Evolutionary conservation across 495 filamentous ascomycete genomes (phyloP), one percentile per base, ranked within the genome.

Genomic region (Barbatosphaeria neglecta): DNA sequence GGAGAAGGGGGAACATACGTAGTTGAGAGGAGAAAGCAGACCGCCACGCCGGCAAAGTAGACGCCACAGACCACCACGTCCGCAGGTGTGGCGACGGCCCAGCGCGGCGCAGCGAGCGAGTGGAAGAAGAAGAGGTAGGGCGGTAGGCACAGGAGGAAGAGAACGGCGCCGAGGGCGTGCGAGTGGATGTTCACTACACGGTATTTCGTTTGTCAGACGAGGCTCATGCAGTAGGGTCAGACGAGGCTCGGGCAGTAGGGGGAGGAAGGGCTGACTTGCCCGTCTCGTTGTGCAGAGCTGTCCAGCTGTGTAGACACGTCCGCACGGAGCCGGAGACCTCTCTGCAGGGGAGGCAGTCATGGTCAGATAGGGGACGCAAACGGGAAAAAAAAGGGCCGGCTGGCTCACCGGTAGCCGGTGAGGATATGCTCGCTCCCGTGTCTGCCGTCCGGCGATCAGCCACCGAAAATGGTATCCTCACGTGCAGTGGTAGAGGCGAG

Each of bases 21-120:
- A 9, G 68, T 63, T 6, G 75, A 78, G 23, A 77, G 52, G 6
- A 62, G 46, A 48, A 78, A 74, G 50, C 75, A 79, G n/a, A 69
- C 48, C 4, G 62, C 65, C 7, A 76, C 73, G 4, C 73, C 73
- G 6, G 69, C 42, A 38, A 76, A 72, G 56, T 70, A 78, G 39
- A 54, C 56, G 1, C 54, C 59, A 46, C 67, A 74, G 7, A 73
- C 68, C 3, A 72, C 1, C 23, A 70, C 51, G 45, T 78, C 76
- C 10, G 47, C 50, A 4, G 43, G 37, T 4, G 49, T 62, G 2
- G 66, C 63, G 3, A 61, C 45, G 3, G 39, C 44, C 39, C 60
- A 66, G 10, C 63, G 53, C 28, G 61, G 55, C 28, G 54, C 58
- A 10, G 68, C 47, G 17, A 49, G 47, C 2, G 54, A 50, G 41